Evolutionary conservation across 257 asterid species (phyloP).

Genomic region (Jasminum sambac): DNA sequence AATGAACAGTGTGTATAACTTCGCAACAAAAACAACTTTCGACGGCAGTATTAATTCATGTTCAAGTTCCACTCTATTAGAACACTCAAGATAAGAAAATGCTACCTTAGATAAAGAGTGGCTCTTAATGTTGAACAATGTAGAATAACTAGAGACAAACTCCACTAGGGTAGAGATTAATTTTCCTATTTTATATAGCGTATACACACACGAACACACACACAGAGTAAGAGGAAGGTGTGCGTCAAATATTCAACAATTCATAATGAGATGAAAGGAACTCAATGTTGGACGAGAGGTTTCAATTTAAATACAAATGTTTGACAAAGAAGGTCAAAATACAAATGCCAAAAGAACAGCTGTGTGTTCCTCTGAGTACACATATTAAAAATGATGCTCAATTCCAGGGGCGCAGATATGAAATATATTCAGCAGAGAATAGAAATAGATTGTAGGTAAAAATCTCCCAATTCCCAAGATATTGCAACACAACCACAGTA

Average conservation of each 20-base stretch:
- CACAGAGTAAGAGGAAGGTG: not conserved
- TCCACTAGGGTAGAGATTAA: too few species aligned
- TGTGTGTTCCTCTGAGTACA: not conserved
- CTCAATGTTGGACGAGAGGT: not conserved
- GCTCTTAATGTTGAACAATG: too few species aligned
- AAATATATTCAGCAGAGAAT: not conserved
- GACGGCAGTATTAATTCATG: not conserved
- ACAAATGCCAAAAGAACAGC: not conserved
- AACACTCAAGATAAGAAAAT: not conserved
- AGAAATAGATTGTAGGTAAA: not conserved
- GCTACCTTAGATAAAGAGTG: not conserved
- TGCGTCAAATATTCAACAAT: not conserved
- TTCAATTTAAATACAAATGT: not conserved
- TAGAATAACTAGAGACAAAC: too few species aligned
- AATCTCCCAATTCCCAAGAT: not conserved
- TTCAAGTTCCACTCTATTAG: not conserved
- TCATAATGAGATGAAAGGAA: not conserved
- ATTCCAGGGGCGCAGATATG: not conserved
- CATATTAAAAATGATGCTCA: constrained; percentile 3
- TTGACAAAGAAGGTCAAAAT: not conserved
- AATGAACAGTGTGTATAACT: too few species aligned
- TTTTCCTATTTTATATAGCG: not conserved
- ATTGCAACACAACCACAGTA: not conserved
- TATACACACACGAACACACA: not conserved
- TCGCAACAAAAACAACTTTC: not conserved